Percentiles rank a stretch among this genome's conserved stretches.
Conservation (phyloP, 805 yeast genomes). For the Wickerhamiella siamensis region DNA sequence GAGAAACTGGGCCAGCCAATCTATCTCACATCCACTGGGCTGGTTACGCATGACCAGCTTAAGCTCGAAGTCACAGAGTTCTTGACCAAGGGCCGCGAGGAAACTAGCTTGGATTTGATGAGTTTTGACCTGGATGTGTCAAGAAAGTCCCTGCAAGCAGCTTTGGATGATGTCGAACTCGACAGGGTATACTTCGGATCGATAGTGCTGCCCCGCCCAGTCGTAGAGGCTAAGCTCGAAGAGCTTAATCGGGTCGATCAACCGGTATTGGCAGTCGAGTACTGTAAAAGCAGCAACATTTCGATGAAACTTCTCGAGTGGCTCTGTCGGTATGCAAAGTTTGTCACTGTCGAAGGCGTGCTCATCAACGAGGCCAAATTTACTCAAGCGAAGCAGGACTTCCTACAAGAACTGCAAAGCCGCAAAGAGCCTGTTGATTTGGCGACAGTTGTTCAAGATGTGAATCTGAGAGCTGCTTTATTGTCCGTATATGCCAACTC, state of each 20-base stretch:
- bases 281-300: conserved; percentile 6
- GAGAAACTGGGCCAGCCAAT: conserved; percentile 5
- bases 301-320: conserved; percentile 10
- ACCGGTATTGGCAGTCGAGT: conserved; percentile 16
- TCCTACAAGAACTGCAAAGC: not conserved
- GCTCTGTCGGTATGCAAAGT: conserved; percentile 2
- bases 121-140: conserved; percentile 4
- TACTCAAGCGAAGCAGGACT: not conserved
- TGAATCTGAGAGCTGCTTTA: not conserved
- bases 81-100: conserved; percentile 1
- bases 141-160: not conserved
- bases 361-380: not conserved
- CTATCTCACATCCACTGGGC: conserved; percentile 1
- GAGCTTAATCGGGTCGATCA: conserved; percentile 24
- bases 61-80: conserved; percentile 1
- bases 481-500: not conserved
- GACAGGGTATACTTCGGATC: not conserved
- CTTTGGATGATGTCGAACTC: not conserved
- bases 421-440: not conserved
- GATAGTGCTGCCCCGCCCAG: not conserved
- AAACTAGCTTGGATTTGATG: conserved; percentile 3
- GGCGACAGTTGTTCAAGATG: not conserved
- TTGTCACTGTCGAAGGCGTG: conserved; percentile 6
- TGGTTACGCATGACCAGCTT: conserved; percentile 6
- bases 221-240: conserved; percentile 23